Percentiles rank a stretch among this genome's conserved stretches.
These are phyloP conservation scores for Syzygium oleosum DNA, from an alignment of 345 rosid species.

Conservation along the genomic window DNA sequence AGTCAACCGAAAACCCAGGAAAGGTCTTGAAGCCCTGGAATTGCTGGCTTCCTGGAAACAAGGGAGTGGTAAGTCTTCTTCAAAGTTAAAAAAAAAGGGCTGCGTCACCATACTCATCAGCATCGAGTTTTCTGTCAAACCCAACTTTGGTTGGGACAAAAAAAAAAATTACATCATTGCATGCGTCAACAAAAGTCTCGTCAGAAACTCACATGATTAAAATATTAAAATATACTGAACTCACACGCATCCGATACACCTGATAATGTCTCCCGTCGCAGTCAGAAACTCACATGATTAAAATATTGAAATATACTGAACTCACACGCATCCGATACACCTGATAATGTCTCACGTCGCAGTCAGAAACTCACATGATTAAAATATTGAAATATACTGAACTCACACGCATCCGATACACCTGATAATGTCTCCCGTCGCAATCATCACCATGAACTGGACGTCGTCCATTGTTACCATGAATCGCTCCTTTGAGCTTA, in stretches of 20 bases:
- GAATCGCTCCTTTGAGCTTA: too few species aligned
- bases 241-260: not conserved
- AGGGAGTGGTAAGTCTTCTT: not conserved
- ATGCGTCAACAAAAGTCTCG: rapidly evolving
- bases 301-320: rapidly evolving
- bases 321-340: not conserved
- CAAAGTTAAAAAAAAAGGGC: not conserved
- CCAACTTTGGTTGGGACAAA: not conserved
- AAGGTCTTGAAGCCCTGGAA: not conserved
- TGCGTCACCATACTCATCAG: not conserved
- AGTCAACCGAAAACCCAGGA: not conserved
- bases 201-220: rapidly evolving
- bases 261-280: too few species aligned
- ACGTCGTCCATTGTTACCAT: too few species aligned
- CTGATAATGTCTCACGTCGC: not conserved
- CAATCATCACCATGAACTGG: too few species aligned
- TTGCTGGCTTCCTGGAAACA: not conserved
- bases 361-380: rapidly evolving
- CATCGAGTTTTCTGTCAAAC: not conserved
- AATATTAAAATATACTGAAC: rapidly evolving
- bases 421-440: not conserved
- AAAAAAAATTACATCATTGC: not conserved
- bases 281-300: rapidly evolving
- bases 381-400: not conserved
- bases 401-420: not conserved